Base-by-base conservation (phyloP, 2,329 filamentous ascomycete species). In the Domatiomyces globalis region DNA sequence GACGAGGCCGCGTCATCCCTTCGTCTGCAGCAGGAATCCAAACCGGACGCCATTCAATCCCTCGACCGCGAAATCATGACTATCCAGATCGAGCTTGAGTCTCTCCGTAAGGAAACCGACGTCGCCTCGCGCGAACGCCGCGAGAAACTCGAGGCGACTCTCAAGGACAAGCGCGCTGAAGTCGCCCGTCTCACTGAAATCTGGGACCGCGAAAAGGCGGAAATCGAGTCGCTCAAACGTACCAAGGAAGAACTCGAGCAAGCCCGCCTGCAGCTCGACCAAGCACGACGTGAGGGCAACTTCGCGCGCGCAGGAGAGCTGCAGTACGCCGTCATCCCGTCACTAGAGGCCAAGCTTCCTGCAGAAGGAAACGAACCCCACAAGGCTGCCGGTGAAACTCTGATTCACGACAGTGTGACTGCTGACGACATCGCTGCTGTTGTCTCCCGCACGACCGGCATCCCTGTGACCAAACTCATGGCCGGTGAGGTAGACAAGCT, bases 61-160 rank as follows among this genome's bases (percentile, higher is more conserved):
- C 78, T 96, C 1, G 90, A 96, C 62, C 85, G 94, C 55, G 87
- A 89, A 62, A 95, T 96, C 54, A 94, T 95, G 80, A 96, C 90
- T 0, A 87, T 96, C 12, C 90, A 95, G 64, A 96, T 98, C 56
- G 90, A 98, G 66, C 75, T 96, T 0, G 92, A 96, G 65, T 95
- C 88, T 55, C 70, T 98, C 43, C 80, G 90, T 48, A 96, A 96
- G 62, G 92, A 98, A 66, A 94, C 83, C 9, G 92, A 98, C 60
- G 76, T 95, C 47, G 83, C 85, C 17, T 95, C 88, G 63, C 83
- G 82, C 59, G 92, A 96, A 67, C 80, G 92, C 17, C 78, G 88
- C 19, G 85, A 94, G 61, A 90, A 90, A 63, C 77, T 96, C 0
- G 84, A 96, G 65, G 73, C 77, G 49, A 83, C 84, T 6, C 69